Base-by-base conservation (phyloP, 2,329 filamentous ascomycete species). In the Neopestalotiopsis sp. region DNA sequence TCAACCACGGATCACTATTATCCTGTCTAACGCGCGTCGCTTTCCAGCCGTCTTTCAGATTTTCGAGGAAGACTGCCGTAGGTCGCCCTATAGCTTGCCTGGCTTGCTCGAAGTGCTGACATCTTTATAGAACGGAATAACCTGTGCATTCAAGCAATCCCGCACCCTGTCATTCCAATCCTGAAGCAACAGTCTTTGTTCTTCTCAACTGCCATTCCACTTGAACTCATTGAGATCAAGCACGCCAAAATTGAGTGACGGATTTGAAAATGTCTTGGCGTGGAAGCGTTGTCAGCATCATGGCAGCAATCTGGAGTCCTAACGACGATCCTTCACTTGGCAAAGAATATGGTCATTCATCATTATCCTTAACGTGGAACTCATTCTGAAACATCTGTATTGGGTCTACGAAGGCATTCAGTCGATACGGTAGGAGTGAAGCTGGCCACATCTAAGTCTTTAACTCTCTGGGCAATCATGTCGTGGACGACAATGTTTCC, bases 11-110 rank as follows among this genome's bases (percentile, higher is more conserved):
- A 81, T 90, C 13, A 81, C 86, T 58, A 86, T 93, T 34, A 81
- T 94, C 61, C 90, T 95, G 69, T 87, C 92, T 4, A 90, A 90
- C 20, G 91, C 92, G 0, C 86, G 94, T 71, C 85, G 93, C 70
- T 94, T 94, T 73, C 83, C 85, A 69, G 83, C 88, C 69, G 95
- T 92, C 0, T 92, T 92, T 74, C 83, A 88, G 70, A 82, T 82
- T 4, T 94, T 95, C 76, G 24, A 38, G 28, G 5, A 13, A 7
- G 34, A 34, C 30, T 67, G 65, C 24, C 30, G 65, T 67, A 45
- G 40, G 56, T 57, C 34, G 3, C 34, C 10, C 10, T 4, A 5
- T 9, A 28, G n/a, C 32, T 12, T 63, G 24, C 59, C 34, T 63
- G 17, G 6, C 17, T 65, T 6, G n/a, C 17, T 45, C 5, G 10